Evolutionary conservation across 495 filamentous ascomycete species (phyloP).

Genomic region (Lophium mytilinum): DNA sequence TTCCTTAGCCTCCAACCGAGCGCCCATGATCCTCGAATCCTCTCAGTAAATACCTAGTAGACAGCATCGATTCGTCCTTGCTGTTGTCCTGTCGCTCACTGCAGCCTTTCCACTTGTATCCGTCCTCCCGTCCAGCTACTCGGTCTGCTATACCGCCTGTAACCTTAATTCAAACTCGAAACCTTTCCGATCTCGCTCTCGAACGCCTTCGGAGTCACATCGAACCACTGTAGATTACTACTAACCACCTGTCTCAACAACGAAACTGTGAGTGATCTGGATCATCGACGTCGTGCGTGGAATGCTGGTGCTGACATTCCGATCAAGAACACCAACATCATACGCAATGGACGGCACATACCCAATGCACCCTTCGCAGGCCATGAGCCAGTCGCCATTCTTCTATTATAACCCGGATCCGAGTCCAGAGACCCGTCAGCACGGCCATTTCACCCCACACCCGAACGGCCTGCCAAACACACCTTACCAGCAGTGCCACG

Average conservation of each 20-base stretch:
- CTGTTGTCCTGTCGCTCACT: slow-evolving; percentile 37
- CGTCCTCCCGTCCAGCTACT: neutral
- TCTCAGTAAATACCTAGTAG: slow-evolving; percentile 30
- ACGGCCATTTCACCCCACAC: slow-evolving; percentile 74
- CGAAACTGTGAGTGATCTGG: neutral
- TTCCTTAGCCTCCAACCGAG: slow-evolving; percentile 17
- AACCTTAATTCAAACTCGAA: slow-evolving; percentile 5
- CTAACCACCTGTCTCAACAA: slow-evolving; percentile 9
- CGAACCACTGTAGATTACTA: slow-evolving; percentile 11
- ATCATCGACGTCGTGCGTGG: neutral
- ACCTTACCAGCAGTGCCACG: slow-evolving; percentile 14
- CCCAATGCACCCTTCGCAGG: slow-evolving; percentile 43
- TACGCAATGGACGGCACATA: slow-evolving; percentile 51
- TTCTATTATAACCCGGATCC: slow-evolving; percentile 86
- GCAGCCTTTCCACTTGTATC: slow-evolving; percentile 3
- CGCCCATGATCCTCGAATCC: slow-evolving; percentile 2
- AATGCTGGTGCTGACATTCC: neutral
- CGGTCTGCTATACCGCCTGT: slow-evolving; percentile 6
- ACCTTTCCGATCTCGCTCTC: neutral
- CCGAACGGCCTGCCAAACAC: slow-evolving; percentile 38
- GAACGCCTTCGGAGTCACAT: slow-evolving; percentile 5
- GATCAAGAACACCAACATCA: slow-evolving; percentile 5
- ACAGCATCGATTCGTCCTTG: slow-evolving; percentile 29
- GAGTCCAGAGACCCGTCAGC: slow-evolving; percentile 67
- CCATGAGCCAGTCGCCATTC: slow-evolving; percentile 72